Conservation (phyloP, 495 filamentous ascomycete species). For the Hypoxylon intermedium region DNA sequence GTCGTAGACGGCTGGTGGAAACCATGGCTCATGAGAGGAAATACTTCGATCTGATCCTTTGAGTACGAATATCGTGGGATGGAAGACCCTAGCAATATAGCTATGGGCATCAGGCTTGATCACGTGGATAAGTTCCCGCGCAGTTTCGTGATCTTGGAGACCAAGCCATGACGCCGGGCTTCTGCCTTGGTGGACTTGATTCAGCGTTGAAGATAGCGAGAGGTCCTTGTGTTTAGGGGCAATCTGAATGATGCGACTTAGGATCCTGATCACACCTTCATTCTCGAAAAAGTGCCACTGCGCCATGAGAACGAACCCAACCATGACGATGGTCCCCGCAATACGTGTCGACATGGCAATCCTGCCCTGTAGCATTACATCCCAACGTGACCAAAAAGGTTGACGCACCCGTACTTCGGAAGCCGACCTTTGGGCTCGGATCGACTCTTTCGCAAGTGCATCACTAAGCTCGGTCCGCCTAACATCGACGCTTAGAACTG, state of each 20-base stretch:
- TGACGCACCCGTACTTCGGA: conserved; percentile 37
- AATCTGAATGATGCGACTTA: conserved; percentile 47
- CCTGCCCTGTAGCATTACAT: conserved; percentile 56
- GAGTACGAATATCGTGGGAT: conserved; percentile 71
- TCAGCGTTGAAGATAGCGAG: conserved; percentile 50
- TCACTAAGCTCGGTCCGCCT: conserved; percentile 69
- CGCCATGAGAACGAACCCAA: conserved; percentile 66
- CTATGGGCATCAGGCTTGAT: conserved; percentile 70
- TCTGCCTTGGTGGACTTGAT: conserved; percentile 69
- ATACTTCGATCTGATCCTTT: conserved; percentile 66
- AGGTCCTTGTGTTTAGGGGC: conserved; percentile 37
- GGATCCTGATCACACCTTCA: conserved; percentile 53
- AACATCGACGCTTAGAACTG: conserved; percentile 77
- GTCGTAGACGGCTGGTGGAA: conserved; percentile 62
- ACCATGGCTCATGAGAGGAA: conserved; percentile 45
- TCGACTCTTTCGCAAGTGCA: conserved; percentile 53
- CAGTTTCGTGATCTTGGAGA: conserved; percentile 76
- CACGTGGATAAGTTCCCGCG: conserved; percentile 70
- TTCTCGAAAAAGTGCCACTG: conserved; percentile 73
- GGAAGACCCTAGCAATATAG: conserved; percentile 71
- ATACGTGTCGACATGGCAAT: conserved; percentile 64
- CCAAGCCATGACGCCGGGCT: conserved; percentile 73
- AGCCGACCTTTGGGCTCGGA: conserved; percentile 42
- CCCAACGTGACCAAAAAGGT: no score
- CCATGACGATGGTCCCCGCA: conserved; percentile 65